Percentiles rank a stretch among this genome's conserved stretches.
phyloP scores from a whole-genome alignment of 371 early-diverging fungal genomes.

The Mucor plumbeus region DNA sequence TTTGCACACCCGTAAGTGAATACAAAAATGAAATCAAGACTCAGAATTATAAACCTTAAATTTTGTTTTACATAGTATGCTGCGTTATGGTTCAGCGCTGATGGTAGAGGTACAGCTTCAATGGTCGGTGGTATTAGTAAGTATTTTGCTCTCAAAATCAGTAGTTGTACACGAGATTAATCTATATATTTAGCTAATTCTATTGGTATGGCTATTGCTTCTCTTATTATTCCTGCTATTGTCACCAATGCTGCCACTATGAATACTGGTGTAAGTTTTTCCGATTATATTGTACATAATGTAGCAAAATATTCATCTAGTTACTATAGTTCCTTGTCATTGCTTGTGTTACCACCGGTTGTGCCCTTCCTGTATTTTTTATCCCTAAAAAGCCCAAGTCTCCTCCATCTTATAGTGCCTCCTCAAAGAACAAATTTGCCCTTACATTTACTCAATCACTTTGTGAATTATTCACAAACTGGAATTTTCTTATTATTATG shows the following conservation, averaged over 20 bases:
- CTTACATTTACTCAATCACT: conserved; percentile 52
- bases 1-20: conserved; percentile 49
- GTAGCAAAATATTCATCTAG: not conserved
- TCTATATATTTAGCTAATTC: conserved; percentile 39
- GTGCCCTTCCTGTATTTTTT: conserved; percentile 54
- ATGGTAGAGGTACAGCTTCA: conserved; percentile 43
- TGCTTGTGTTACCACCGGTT: conserved; percentile 49
- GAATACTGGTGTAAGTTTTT: conserved; percentile 33
- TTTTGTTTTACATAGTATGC: conserved; percentile 38
- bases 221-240: conserved; percentile 43
- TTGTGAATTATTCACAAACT: conserved; percentile 53
- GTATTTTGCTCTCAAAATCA: conserved; percentile 8
- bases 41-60: too few relatives aligned
- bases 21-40: too few relatives aligned
- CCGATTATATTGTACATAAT: not conserved
- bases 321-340: conserved; percentile 42
- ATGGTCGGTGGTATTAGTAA: conserved; percentile 51
- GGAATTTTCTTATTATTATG: conserved; percentile 61
- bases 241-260: conserved; percentile 31
- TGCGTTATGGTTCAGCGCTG: conserved; percentile 50
- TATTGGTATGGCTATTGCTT: conserved; percentile 54
- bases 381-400: conserved; percentile 61
- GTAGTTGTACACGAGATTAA: not conserved
- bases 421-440: conserved; percentile 32
- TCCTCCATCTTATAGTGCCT: conserved; percentile 57